Percentiles rank a stretch among this genome's conserved stretches.
These are phyloP conservation scores for Hondaea fermentalgiana DNA, from an alignment of 108 stramenopile genomes.

Conservation along the genomic window DNA sequence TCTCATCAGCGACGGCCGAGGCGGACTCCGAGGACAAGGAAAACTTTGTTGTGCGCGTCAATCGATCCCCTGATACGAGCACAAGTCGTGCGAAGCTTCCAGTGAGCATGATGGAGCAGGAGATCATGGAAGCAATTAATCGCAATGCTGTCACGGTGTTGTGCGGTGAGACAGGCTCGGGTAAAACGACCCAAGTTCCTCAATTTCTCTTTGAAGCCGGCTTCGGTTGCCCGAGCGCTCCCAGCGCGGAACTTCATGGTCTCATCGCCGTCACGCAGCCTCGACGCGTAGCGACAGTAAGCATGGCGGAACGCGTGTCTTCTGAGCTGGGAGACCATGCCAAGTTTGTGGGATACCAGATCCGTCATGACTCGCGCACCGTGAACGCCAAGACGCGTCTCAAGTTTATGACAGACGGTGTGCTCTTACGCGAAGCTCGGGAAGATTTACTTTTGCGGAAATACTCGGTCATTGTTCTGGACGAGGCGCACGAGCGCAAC, in stretches of 20 bases:
- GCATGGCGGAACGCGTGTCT: conserved; percentile 88
- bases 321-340: conserved; percentile 72
- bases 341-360: conserved; percentile 81
- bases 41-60: background rate
- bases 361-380: conserved; percentile 81
- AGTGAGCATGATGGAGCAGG: conserved; percentile 92
- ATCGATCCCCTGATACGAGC: conserved; percentile 52
- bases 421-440: conserved; percentile 83
- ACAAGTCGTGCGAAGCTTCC: conserved; percentile 74
- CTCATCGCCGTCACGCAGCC: conserved; percentile 82
- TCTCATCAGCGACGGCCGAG: background rate
- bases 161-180: conserved; percentile 78
- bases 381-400: conserved; percentile 64
- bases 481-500: conserved; percentile 88
- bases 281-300: conserved; percentile 88
- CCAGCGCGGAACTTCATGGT: background rate
- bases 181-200: conserved; percentile 73
- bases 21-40: background rate
- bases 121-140: conserved; percentile 86
- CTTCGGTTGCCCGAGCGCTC: conserved; percentile 35
- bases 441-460: conserved; percentile 78
- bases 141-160: conserved; percentile 80
- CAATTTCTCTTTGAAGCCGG: conserved; percentile 93
- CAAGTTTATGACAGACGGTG: conserved; percentile 98
- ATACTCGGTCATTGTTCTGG: conserved; percentile 80